Percentiles rank a stretch among this genome's conserved stretches.
Evolutionary conservation across 2,329 filamentous ascomycete genomes (phyloP).

Genomic region (Helotiales sp.): DNA sequence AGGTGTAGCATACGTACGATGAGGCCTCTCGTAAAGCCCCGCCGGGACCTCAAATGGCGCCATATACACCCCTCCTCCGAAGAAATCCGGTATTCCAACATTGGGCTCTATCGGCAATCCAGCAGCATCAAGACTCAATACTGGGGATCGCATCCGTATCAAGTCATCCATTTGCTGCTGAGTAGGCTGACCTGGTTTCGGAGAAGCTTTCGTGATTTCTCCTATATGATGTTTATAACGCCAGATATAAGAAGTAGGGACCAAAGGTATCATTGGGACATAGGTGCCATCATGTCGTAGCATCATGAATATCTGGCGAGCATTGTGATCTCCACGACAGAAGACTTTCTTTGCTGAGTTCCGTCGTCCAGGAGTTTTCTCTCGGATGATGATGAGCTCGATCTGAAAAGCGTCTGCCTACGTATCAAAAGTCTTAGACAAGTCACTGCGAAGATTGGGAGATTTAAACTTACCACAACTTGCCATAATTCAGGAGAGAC

Average conservation of each 20-base stretch:
- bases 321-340: background rate
- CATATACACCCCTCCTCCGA: too few species aligned
- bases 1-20: background rate
- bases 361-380: background rate
- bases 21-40: background rate
- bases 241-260: background rate
- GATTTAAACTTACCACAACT: background rate
- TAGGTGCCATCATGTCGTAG: background rate
- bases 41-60: background rate
- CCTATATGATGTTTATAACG: background rate
- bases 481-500: background rate
- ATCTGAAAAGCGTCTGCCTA: background rate
- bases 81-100: too few species aligned
- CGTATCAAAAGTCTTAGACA: background rate
- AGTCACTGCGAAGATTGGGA: background rate
- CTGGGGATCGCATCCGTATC: background rate
- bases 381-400: background rate
- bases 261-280: background rate
- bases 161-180: background rate
- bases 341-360: background rate
- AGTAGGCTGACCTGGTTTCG: background rate
- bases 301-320: background rate
- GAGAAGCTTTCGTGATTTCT: background rate
- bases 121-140: too few species aligned
- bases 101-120: too few species aligned